Base-by-base conservation (phyloP, 345 rosid genomes). In the Dovyalis caffra region DNA sequence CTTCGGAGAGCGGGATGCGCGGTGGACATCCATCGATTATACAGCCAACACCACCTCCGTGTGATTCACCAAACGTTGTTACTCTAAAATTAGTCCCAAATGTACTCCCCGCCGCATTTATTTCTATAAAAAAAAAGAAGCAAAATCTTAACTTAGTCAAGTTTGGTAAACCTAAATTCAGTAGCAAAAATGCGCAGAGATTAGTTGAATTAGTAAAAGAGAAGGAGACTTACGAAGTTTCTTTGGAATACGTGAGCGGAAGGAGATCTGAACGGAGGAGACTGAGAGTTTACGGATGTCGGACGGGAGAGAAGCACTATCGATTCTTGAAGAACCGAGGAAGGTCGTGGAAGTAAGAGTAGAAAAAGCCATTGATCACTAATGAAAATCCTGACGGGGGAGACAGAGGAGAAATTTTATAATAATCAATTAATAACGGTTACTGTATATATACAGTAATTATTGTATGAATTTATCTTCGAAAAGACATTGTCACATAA, bases 31-130 rank as follows among this genome's bases (percentile, higher is more conserved):
- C 98, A 66, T 95, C 99, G 56, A 96, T 86, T 29, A 85, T 83
- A 83, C 99, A 95, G 68, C 99, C 98, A 77, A 95, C 98, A 72
- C 98, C 98, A 1, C 99, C 99, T 66, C 99, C 99, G 73, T 95
- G 99, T 70, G 99, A 95, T 82, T 93, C 98, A 63, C 99, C 98
- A 71, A 87, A 95, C 6, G 98, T 95, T 12, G 97, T 83, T 62
- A 95, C 97, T 34, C 94, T 89, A 71, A 95, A 95, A 69, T 88
- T 77, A 77, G 79, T 91, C 33, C 99, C 99, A 81, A 82, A 93
- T 5, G 93, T 80, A 63, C 92, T 95, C 53, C 98, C 99, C 62
- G 91, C 82, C 5, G 99, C 99, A 79, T 79, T 74, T 74, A 95
- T 87, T 83, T 90, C 99, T 95, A 43, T 51, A 31, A 40, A 25